Base-by-base conservation (phyloP, 805 yeast species). In the Pichia phayaonensis region DNA sequence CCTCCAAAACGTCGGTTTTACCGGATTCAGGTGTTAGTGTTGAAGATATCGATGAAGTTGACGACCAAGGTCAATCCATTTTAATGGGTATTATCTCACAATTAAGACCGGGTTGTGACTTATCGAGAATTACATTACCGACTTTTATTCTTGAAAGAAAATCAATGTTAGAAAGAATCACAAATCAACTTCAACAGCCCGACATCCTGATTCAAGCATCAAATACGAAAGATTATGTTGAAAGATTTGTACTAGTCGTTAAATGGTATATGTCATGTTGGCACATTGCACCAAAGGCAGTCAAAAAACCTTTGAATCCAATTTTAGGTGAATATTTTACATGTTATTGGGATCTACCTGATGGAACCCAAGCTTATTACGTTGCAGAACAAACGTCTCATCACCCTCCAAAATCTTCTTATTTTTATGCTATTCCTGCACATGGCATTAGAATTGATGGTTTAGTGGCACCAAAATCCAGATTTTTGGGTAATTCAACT, bases 211-310 rank as follows among this genome's bases (percentile, higher is more conserved):
- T 89, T 8, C 75, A 77, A 23, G 97, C 97, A 0, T 84, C 84
- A 56, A 60, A 61, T 3, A 70, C 76, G 3, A 63, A 65, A 2
- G 86, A 86, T 56, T 81, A 83, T 2, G 60, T 84, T 22, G 74
- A 79, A 50, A 76, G 98, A 51, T 90, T 94, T 59, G 62, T 88
- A 8, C 70, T 78, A 42, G 83, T 92, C 8, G 83, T 86, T 22
- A 80, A 81, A 61, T 92, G 97, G 96, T 94, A 94, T 65, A 74
- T 94, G 66, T 80, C 97, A 3, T 89, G 95, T 45, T 94, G 98
- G 98, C 97, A 94, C 64, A 94, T 94, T 65, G 94, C 97, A 1
- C 99, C 98, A 27, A 92, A 92, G 64, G 99, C 98, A 4, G 99
- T 94, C 16, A 94, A 94, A 66, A 94, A 94, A 67, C 99, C 99